Base-by-base conservation (phyloP, 331 rosid species). In the Acacia pycnantha region DNA sequence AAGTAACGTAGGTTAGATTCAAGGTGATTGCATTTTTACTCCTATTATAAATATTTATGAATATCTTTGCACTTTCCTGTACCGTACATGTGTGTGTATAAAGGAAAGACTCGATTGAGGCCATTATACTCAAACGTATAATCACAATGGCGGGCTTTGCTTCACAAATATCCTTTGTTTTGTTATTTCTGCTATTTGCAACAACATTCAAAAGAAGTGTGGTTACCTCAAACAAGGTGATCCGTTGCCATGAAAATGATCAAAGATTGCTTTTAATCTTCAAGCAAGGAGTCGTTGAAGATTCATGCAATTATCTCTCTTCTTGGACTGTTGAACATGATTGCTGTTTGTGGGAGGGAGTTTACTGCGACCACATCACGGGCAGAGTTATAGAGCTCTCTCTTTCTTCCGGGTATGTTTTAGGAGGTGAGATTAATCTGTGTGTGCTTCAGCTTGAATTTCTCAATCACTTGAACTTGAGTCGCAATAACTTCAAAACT, bases 391-490 rank as follows among this genome's bases (percentile, higher is more conserved):
- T 9, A 14, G 21, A 29, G 41, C 69, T 62, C 29, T 2, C 8
- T 13, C n/a, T 62, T 4, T 13, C 4, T 4, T 13, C 4, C 21
- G 0, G 0, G 29, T 1, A 27, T 6, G 1, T 0, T 2, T 11
- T 70, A 11, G 2, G 7, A 41, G 74, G 54, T n/a, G 33, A 41
- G 11, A 70, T 70, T 4, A 70, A 70, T 22, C 11, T 43, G 1
- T 41, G 33, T 41, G 16, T n/a, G 53, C 74, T 70, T 70, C 54
- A n/a, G 43, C 33, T 70, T 70, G 53, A 41, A 70, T 70, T n/a
- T 22, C 74, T 70, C 74, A 41, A 43, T 19, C 21, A 14, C 54
- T 46, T 46, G 50, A 2, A 46, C 15, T 46, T 46, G 50, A 12
- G 50, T 2, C 2, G 0, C 0, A 47, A 71, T 47, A 0, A 1